Evolutionary conservation across 169 alveolate genomes (phyloP), one percentile per base, ranked within the genome.

Genomic region (Cryptosporidium sp.): DNA sequence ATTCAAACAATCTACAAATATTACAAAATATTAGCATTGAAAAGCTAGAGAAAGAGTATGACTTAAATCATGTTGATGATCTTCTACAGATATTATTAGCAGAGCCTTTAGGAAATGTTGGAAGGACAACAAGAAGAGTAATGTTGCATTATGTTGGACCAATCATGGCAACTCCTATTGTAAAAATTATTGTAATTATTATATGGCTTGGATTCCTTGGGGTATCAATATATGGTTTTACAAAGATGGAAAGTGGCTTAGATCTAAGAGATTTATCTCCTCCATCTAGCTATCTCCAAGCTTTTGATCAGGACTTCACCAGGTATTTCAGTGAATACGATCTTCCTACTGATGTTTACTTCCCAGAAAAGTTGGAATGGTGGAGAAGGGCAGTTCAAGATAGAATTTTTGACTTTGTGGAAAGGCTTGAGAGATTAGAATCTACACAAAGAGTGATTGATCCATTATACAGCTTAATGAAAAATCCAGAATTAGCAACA

Each of bases 21-120:
- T 8, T 69, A 23, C 29, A 69, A 21, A 69, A 69, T 0, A 16
- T 69, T 41, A n/a, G 71, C 18, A 14, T 37, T 69, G 84, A 69
- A 50, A 41, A 69, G 26, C 26, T 45, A 10, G 29, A n/a, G 37
- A 35, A 10, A n/a, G 39, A 58, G 16, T 59, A 55, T 37, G 58
- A 80, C 18, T 39, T 26, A 26, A 21, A 58, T 35, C 31, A 50
- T 62, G 35, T 80, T 8, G 89, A 80, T 26, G 80, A 80, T 62
- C 70, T 80, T 21, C 70, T 80, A 2, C 89, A 80, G 43, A 65
- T 70, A 37, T 50, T 80, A 16, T 65, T 80, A 41, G 67, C 75
- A 16, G 95, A 93, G 73, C 95, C 95, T 7, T 39, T 86, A 39
- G 95, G 95, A 21, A 86, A 71, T 33, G 95, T 93, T 23, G 95